Conservation (phyloP, 345 rosid species). For the Rubroshorea leprosula region DNA sequence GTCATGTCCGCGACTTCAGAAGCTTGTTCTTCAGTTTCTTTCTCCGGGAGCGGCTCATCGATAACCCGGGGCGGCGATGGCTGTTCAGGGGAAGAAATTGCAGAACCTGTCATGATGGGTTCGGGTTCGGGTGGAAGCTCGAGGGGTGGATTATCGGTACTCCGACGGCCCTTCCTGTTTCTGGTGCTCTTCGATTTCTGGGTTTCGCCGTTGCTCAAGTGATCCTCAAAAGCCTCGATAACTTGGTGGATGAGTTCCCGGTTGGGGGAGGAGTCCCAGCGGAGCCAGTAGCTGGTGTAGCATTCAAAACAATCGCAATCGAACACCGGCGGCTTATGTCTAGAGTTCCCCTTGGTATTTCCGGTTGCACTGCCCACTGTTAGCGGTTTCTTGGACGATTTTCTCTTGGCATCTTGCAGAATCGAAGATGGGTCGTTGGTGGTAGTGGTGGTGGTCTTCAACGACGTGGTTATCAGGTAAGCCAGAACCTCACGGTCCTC, state of each 20-base stretch:
- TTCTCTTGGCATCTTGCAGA: constrained; percentile 26
- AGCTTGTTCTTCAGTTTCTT: background rate
- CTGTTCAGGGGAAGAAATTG: background rate
- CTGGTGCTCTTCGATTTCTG: constrained; percentile 26
- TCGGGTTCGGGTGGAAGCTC: background rate
- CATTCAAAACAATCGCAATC: constrained; percentile 88
- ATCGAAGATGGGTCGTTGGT: background rate
- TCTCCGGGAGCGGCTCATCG: background rate
- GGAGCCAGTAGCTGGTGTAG: constrained; percentile 75
- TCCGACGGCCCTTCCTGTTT: constrained; percentile 37
- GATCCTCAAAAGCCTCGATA: constrained; percentile 86
- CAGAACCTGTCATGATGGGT: background rate
- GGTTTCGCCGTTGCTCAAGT: constrained; percentile 36
- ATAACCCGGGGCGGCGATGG: background rate
- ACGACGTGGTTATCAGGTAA: constrained; percentile 67
- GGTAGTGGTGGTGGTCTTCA: constrained; percentile 25
- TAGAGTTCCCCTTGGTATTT: background rate
- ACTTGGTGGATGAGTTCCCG: constrained; percentile 74
- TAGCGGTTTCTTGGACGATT: constrained; percentile 28
- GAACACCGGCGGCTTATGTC: constrained; percentile 44
- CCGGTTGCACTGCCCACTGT: background rate
- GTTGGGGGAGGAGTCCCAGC: constrained; percentile 88
- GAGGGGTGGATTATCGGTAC: constrained; percentile 4
- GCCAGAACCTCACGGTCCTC: constrained; percentile 87
- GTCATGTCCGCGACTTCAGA: constrained; percentile 1